phyloP scores from a whole-genome alignment of 1,139 yeast genomes.

The Debaryomyces udenii region DNA sequence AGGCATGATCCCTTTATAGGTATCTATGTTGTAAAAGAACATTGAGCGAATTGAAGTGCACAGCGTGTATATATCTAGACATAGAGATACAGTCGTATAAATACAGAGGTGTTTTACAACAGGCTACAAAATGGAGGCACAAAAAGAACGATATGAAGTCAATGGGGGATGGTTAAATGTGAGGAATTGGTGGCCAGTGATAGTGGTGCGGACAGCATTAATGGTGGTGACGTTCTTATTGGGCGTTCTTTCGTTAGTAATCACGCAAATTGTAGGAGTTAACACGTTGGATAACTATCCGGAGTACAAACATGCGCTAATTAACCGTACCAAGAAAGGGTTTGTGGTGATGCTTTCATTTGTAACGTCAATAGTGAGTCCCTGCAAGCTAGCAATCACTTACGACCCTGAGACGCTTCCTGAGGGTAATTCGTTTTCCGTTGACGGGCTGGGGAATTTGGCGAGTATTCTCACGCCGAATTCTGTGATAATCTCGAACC shows the following conservation, averaged over 20 bases:
- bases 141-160: not conserved
- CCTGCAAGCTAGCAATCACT: slow-evolving; percentile 45
- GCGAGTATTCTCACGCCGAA: slow-evolving; percentile 44
- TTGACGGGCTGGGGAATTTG: slow-evolving; percentile 29
- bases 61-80: too few relatives aligned
- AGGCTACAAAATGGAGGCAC: too few relatives aligned
- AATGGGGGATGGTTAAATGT: too few relatives aligned
- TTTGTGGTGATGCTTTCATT: slow-evolving; percentile 53
- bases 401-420: slow-evolving; percentile 34
- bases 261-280: slow-evolving; percentile 44
- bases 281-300: slow-evolving; percentile 29
- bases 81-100: too few relatives aligned
- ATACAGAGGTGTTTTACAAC: too few relatives aligned
- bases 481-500: slow-evolving; percentile 76
- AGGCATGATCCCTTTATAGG: too few relatives aligned
- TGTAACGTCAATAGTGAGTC: slow-evolving; percentile 44
- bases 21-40: too few relatives aligned
- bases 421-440: slow-evolving; percentile 20
- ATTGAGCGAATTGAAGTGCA: too few relatives aligned
- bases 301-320: slow-evolving; percentile 34
- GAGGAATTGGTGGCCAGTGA: slow-evolving; percentile 22
- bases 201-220: slow-evolving; percentile 32
- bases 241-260: slow-evolving; percentile 48
- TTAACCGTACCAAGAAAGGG: slow-evolving; percentile 52
- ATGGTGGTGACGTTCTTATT: slow-evolving; percentile 39